Base-by-base conservation (phyloP, 2,329 filamentous ascomycete species). In the Neofusicoccum parvum region DNA sequence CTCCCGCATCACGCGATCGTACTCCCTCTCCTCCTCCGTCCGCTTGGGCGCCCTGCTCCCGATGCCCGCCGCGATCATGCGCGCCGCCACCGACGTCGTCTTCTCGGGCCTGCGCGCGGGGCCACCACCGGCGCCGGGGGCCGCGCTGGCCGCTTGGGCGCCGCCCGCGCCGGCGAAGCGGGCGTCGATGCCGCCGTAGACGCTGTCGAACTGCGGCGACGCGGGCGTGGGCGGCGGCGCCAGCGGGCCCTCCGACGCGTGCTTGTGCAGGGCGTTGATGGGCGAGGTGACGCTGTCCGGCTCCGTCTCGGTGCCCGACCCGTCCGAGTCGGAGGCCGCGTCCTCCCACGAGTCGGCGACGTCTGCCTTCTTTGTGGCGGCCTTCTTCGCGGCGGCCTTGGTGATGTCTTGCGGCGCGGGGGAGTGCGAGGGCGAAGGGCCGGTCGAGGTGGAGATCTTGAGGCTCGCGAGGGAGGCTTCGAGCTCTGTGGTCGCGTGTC, bases 11-110 rank as follows among this genome's bases (percentile, higher is more conserved):
- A 91, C 90, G 70, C 85, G 87, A 72, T 98, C 94, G 76, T 95
- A 98, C 63, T 92, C 91, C 71, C 85, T 86, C 83, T 97, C 91
- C 80, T 97, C 94, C 68, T 96, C 92, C 1, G 92, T 97, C 76
- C 89, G 86, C 80, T 87, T 90, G 37, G 92, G 92, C 39, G 89
- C 88, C 73, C 89, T 88, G 64, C 97, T 86, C 0, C 95, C 95
- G 69, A 98, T 80, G 0, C 92, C 93, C 3, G 91, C 91, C 0
- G 92, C 93, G 75, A 99, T 98, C 86, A 99, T 85, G 66, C 95
- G 85, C 68, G 91, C 87, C 5, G 95, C 95, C 45, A 96, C 92
- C 0, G 93, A 92, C 67, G 96, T 96, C 68, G 94, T 96, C 83
- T 97, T 99, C 79, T 97, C 94, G 0, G 93, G 94, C 45, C 91